Conservation (phyloP, 805 yeast genomes). For the Pachysolen tannophilus region DNA sequence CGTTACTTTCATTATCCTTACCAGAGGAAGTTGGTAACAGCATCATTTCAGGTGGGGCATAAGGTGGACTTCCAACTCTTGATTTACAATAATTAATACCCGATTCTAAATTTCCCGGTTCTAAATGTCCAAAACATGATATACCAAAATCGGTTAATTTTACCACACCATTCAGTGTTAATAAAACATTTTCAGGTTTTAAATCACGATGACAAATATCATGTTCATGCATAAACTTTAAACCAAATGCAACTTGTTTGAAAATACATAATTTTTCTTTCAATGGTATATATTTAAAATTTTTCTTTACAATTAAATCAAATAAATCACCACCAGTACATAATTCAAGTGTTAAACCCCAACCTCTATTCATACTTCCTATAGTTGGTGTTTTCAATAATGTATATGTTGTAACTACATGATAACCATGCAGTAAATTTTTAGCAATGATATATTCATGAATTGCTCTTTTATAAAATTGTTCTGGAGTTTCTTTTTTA, state of each 20-base stretch:
- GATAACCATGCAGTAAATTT: slow-evolving; percentile 44
- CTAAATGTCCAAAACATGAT: slow-evolving; percentile 53
- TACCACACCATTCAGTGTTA: slow-evolving; percentile 52
- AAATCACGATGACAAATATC: slow-evolving; percentile 70
- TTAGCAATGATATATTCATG: slow-evolving; percentile 60
- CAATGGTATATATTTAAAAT: slow-evolving; percentile 48
- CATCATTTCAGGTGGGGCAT: slow-evolving; percentile 73
- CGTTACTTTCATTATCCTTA: slow-evolving; percentile 30
- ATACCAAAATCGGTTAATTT: slow-evolving; percentile 76
- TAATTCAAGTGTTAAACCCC: slow-evolving; percentile 69
- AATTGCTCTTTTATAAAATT: slow-evolving; percentile 55
- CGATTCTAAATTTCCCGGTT: slow-evolving; percentile 39
- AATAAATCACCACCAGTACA: slow-evolving; percentile 59
- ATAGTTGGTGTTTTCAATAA: slow-evolving; percentile 51
- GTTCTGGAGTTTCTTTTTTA: slow-evolving; percentile 52
- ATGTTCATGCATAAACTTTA: slow-evolving; percentile 51
- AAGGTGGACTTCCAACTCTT: slow-evolving; percentile 75
- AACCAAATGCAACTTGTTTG: slow-evolving; percentile 58
- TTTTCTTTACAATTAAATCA: slow-evolving; percentile 42
- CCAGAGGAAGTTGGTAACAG: too few species aligned
- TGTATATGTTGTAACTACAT: slow-evolving; percentile 49
- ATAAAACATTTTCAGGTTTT: slow-evolving; percentile 64
- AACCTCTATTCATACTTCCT: slow-evolving; percentile 48
- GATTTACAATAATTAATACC: slow-evolving; percentile 28
- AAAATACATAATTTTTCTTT: slow-evolving; percentile 57